phyloP scores from a whole-genome alignment of 164 flowering plant genomes.

The Tinospora cordifolia region DNA sequence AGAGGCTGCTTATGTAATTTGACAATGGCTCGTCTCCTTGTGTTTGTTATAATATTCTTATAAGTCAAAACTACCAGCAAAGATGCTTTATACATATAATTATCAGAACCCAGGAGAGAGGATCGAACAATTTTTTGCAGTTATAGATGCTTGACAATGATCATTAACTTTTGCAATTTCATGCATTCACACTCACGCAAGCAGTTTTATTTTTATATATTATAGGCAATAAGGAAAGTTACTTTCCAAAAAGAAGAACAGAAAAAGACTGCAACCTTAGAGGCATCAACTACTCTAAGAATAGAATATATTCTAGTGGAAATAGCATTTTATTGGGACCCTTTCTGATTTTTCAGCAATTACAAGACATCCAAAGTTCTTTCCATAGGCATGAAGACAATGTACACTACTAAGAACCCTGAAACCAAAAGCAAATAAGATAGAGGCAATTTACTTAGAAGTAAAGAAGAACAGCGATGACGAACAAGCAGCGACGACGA shows the following conservation, averaged over 20 bases:
- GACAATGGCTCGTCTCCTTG: not conserved
- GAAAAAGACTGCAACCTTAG: not conserved
- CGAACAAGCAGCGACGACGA: no score
- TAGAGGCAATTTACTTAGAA: not conserved
- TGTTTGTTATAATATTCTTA: no score
- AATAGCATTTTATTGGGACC: not conserved
- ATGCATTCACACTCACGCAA: conserved; percentile 31
- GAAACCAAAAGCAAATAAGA: not conserved
- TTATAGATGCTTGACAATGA: not conserved
- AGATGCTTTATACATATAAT: not conserved
- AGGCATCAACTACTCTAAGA: not conserved
- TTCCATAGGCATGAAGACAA: not conserved
- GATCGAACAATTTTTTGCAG: not conserved
- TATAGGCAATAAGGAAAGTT: not conserved
- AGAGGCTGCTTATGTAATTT: no score
- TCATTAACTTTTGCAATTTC: not conserved
- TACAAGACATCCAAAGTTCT: not conserved
- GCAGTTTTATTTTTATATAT: conserved; percentile 43
- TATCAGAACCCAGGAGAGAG: not conserved
- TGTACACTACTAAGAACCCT: not conserved
- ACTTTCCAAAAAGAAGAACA: not conserved
- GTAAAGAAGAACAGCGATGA: not conserved
- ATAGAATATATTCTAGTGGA: conserved; percentile 1
- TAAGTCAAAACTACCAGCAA: no score
- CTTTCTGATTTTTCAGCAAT: not conserved